Evolutionary conservation across 805 yeast genomes (phyloP).

Genomic region (Peterozyma toletana): DNA sequence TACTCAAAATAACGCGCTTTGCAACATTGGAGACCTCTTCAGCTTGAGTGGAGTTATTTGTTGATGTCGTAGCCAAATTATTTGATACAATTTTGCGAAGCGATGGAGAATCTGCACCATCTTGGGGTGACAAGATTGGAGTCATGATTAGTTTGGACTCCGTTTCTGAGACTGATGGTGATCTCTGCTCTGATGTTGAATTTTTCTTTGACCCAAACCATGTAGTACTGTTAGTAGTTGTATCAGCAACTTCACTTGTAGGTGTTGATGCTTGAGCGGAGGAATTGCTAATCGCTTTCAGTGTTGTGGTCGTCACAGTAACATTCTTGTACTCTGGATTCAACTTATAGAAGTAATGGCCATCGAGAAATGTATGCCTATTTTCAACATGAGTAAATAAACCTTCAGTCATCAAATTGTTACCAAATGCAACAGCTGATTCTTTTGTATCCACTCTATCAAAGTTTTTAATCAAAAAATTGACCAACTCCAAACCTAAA

Average conservation of each 20-base stretch:
- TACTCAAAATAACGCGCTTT: conserved; percentile 50
- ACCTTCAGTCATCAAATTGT: conserved; percentile 62
- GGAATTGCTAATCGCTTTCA: background rate
- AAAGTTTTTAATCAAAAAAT: conserved; percentile 76
- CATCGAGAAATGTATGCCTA: conserved; percentile 82
- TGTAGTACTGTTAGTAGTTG: background rate
- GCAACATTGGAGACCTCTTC: conserved; percentile 7
- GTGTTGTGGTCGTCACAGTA: background rate
- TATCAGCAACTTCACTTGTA: background rate
- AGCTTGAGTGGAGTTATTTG: background rate
- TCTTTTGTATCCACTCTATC: conserved; percentile 77
- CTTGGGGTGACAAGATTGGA: conserved; percentile 10
- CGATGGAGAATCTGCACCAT: background rate
- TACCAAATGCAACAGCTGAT: conserved; percentile 78
- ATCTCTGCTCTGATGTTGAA: conserved; percentile 2
- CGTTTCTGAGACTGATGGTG: conserved; percentile 1
- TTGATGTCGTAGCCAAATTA: background rate
- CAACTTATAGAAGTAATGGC: conserved; percentile 83
- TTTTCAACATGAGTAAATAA: conserved; percentile 76
- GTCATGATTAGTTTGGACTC: conserved; percentile 9
- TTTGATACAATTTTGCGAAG: background rate
- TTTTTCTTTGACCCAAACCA: conserved; percentile 9
- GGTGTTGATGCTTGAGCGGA: background rate
- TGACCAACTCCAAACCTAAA: conserved; percentile 77
- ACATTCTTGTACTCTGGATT: conserved; percentile 40